Conservation (phyloP, 106 monocot genomes). For the Allium fistulosum region DNA sequence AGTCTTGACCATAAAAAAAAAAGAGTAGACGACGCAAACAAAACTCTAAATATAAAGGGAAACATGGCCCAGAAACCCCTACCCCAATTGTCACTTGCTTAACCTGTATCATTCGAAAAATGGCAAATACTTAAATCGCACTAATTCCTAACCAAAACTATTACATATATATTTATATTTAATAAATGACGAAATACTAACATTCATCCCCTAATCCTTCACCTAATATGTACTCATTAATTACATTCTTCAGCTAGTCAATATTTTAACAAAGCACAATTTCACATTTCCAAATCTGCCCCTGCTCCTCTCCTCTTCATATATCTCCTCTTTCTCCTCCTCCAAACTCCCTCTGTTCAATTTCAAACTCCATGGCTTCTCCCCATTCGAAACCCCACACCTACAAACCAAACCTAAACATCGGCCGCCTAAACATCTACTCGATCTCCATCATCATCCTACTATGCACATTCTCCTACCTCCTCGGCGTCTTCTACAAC, state of each 20-base stretch:
- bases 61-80: not conserved
- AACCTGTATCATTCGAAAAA: not conserved
- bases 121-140: not conserved
- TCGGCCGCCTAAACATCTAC: not conserved
- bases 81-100: not conserved
- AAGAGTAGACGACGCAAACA: too few species aligned
- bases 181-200: too few species aligned
- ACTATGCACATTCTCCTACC: constrained; percentile 1
- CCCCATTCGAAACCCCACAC: not conserved
- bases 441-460: not conserved
- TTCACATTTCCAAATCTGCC: not conserved
- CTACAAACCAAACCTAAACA: not conserved
- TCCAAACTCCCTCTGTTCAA: not conserved
- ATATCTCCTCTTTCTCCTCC: not conserved
- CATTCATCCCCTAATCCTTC: not conserved
- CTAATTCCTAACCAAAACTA: not conserved
- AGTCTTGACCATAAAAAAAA: too few species aligned
- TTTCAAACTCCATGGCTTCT: not conserved
- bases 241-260: too few species aligned
- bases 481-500: constrained; percentile 22
- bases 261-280: not conserved
- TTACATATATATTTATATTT: not conserved
- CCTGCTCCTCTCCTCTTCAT: not conserved
- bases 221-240: too few species aligned
- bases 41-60: too few species aligned